Percentiles rank a stretch among this genome's conserved stretches.
phyloP scores from a whole-genome alignment of 139 green algal species.

The Astrephomene gubernaculifera region DNA sequence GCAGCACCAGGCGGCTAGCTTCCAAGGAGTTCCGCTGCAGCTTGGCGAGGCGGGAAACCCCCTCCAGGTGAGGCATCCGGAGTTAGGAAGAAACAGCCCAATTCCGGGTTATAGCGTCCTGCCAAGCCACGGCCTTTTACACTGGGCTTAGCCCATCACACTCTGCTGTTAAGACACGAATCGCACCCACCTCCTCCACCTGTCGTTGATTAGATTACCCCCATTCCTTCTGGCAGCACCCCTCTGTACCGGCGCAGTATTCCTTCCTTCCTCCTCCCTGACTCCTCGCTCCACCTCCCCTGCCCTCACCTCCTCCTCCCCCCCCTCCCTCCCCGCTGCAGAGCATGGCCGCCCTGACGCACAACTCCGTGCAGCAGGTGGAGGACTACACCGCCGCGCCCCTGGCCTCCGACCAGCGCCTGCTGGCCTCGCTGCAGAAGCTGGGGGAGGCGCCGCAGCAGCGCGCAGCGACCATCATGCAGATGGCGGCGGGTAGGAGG shows the following conservation, averaged over 20 bases:
- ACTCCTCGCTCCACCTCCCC: background rate
- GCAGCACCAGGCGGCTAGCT: background rate
- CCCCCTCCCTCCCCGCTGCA: background rate
- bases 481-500: conserved; percentile 27
- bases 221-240: no score
- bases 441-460: background rate
- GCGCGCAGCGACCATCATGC: background rate
- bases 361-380: background rate
- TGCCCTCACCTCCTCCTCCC: background rate
- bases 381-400: background rate
- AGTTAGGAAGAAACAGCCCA: no score
- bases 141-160: no score
- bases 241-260: no score
- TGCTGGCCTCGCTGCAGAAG: conserved; percentile 17
- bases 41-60: conserved; percentile 12
- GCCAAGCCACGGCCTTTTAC: no score
- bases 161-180: no score
- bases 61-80: conserved; percentile 12
- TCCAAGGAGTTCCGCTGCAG: conserved; percentile 3
- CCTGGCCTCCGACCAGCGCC: background rate
- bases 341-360: conserved; percentile 28
- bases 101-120: no score
- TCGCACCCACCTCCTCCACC: no score
- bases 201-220: no score
- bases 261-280: background rate